Conservation (phyloP, 441 rosid species). For the Capsella rubella region DNA sequence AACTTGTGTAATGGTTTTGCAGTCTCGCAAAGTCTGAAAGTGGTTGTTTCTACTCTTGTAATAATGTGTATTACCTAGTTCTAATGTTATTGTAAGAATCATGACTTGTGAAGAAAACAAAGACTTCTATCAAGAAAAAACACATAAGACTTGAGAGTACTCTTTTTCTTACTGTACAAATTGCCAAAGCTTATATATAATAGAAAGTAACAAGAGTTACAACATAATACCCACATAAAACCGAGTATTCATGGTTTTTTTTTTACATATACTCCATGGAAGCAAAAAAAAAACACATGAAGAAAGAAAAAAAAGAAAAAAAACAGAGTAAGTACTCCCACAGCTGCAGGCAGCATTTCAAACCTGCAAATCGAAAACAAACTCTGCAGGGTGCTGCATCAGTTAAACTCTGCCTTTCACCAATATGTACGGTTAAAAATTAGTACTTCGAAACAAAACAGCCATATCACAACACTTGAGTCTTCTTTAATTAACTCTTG, state of each 20-base stretch:
- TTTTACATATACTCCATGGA: slow-evolving; percentile 43
- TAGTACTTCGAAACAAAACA: slow-evolving; percentile 29
- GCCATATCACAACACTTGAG: slow-evolving; percentile 31
- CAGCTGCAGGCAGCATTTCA: slow-evolving; percentile 40
- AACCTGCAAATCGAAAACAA: slow-evolving; percentile 46
- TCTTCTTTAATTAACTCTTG: slow-evolving; percentile 3
- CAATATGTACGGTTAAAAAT: slow-evolving; percentile 45
- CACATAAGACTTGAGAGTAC: background rate
- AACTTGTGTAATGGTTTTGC: too few relatives aligned
- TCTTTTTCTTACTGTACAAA: slow-evolving; percentile 36
- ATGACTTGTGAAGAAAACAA: too few relatives aligned
- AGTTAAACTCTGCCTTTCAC: slow-evolving; percentile 41
- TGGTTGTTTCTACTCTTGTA: too few relatives aligned
- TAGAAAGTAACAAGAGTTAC: slow-evolving; percentile 38
- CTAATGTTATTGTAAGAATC: too few relatives aligned
- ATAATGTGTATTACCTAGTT: too few relatives aligned
- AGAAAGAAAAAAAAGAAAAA: slow-evolving; percentile 6
- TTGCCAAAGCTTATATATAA: slow-evolving; percentile 41
- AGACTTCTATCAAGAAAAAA: background rate
- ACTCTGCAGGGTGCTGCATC: slow-evolving; percentile 40
- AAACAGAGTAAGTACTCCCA: slow-evolving; percentile 27
- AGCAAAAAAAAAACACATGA: slow-evolving; percentile 27
- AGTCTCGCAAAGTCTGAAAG: too few relatives aligned
- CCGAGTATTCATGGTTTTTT: slow-evolving; percentile 42
- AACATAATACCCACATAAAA: slow-evolving; percentile 49